Conservation (phyloP, 352 stramenopile genomes). For the Elongisporangium prolatum region DNA sequence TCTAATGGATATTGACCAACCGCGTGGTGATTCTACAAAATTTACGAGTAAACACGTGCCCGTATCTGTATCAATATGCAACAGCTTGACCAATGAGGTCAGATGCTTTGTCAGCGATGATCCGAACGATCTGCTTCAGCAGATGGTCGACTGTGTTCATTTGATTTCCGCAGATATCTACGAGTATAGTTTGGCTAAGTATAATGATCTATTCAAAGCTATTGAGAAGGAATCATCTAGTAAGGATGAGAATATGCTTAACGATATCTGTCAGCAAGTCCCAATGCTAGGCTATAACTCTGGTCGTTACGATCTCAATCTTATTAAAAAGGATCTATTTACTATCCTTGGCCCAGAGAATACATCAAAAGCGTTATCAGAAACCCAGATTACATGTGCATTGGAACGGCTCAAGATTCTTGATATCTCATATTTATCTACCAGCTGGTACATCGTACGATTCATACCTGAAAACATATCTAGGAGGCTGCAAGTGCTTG, state of each 20-base stretch:
- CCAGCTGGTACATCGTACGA: conserved; percentile 22
- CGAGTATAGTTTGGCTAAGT: background rate
- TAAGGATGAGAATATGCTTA: too few species aligned
- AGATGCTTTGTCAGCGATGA: conserved; percentile 7
- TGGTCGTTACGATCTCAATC: conserved; percentile 21
- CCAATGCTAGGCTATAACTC: conserved; percentile 4
- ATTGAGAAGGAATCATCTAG: too few species aligned
- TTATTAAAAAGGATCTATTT: conserved; percentile 28
- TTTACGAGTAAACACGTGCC: conserved; percentile 5
- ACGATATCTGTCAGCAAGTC: background rate
- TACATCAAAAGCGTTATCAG: conserved; percentile 19
- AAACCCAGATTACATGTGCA: conserved; percentile 27
- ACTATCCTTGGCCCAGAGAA: conserved; percentile 7
- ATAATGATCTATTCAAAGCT: too few species aligned
- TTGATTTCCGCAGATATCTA: background rate
- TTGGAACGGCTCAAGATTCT: conserved; percentile 25
- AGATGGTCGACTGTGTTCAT: conserved; percentile 6
- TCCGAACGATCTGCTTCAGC: background rate
- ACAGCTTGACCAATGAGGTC: conserved; percentile 6
- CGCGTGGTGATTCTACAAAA: conserved; percentile 3
- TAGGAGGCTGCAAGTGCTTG: conserved; percentile 22
- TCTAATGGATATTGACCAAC: conserved; percentile 3
- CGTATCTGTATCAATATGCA: conserved; percentile 4
- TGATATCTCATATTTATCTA: conserved; percentile 27
- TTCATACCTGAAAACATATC: conserved; percentile 20